Base-by-base conservation (phyloP, 192 early-diverging fungal species). In the Umbelopsis sp. region DNA sequence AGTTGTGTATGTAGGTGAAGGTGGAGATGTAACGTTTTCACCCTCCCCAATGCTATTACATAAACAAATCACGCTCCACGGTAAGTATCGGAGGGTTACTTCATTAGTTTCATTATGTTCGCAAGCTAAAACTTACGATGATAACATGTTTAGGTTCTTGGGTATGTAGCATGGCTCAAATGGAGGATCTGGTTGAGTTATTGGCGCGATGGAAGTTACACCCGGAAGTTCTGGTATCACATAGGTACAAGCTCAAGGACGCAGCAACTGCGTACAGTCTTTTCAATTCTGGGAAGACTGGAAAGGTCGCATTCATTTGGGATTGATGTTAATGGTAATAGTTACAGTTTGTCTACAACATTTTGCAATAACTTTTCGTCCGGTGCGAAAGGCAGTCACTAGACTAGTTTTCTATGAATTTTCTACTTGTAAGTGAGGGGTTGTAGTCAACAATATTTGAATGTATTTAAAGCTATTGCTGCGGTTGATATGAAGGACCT, bases 301-400 rank as follows among this genome's bases (percentile, higher is more conserved):
- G 66, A 44, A 67, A 67, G n/a, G 66, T 67, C 26, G 66, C 66
- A 10, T 67, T 67, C n/a, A 36, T 67, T 24, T 67, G 66, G 66
- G 66, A 45, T 25, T 20, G 38, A 4, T 38, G 38, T 2, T 21
- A 25, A 43, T 67, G 16, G 47, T 49, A n/a, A 49, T 49, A 41
- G 38, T 11, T 41, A 41, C n/a, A n/a, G n/a, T n/a, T n/a, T n/a
- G n/a, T n/a, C n/a, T n/a, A n/a, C n/a, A n/a, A n/a, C n/a, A n/a
- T n/a, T n/a, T n/a, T n/a, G n/a, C n/a, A n/a, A n/a, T n/a, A n/a
- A n/a, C n/a, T n/a, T n/a, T n/a, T n/a, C n/a, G n/a, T n/a, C n/a
- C n/a, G n/a, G n/a, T n/a, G n/a, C n/a, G n/a, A n/a, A n/a, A n/a
- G n/a, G n/a, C n/a, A n/a, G n/a, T n/a, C n/a, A n/a, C n/a, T n/a